These are phyloP conservation scores for Sugiyamaella grinbergsii DNA, from an alignment of 1,139 yeast species.

Conservation along the genomic window DNA sequence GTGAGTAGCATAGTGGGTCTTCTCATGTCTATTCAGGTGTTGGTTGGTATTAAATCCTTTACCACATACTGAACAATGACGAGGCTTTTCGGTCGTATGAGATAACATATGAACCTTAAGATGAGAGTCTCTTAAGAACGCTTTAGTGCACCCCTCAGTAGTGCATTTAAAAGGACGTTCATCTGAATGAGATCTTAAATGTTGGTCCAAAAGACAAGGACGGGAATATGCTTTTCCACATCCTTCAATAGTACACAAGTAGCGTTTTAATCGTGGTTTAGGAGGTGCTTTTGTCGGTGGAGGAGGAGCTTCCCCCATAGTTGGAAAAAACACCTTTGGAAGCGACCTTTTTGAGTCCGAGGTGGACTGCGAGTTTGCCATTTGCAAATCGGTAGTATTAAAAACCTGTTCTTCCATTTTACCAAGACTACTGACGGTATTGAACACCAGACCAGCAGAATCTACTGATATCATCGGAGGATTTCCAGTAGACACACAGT, in stretches of 20 bases:
- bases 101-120: slow-evolving; percentile 71
- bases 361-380: not conserved
- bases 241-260: slow-evolving; percentile 60
- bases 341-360: not conserved
- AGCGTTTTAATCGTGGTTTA: slow-evolving; percentile 55
- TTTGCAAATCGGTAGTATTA: not conserved
- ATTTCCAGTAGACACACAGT: not conserved
- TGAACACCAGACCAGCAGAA: slow-evolving; percentile 1
- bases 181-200: slow-evolving; percentile 72
- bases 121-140: slow-evolving; percentile 78
- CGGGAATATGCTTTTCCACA: slow-evolving; percentile 78
- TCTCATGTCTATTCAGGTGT: slow-evolving; percentile 78
- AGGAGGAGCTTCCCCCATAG: slow-evolving; percentile 13
- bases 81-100: slow-evolving; percentile 63
- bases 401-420: not conserved
- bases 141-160: slow-evolving; percentile 55
- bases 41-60: slow-evolving; percentile 83
- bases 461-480: slow-evolving; percentile 11
- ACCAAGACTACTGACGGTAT: not conserved
- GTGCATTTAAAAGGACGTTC: slow-evolving; percentile 75
- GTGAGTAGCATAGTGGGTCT: slow-evolving; percentile 74
- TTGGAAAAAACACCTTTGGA: slow-evolving; percentile 22
- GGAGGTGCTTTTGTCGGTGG: slow-evolving; percentile 19
- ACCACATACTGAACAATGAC: slow-evolving; percentile 71
- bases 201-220: slow-evolving; percentile 84